A percentile compares a stretch with the other conserved stretches of the same genome.
Evolutionary conservation across 768 basidiomycete species (phyloP).

Genomic region (Hygrophorus pudorinus): DNA sequence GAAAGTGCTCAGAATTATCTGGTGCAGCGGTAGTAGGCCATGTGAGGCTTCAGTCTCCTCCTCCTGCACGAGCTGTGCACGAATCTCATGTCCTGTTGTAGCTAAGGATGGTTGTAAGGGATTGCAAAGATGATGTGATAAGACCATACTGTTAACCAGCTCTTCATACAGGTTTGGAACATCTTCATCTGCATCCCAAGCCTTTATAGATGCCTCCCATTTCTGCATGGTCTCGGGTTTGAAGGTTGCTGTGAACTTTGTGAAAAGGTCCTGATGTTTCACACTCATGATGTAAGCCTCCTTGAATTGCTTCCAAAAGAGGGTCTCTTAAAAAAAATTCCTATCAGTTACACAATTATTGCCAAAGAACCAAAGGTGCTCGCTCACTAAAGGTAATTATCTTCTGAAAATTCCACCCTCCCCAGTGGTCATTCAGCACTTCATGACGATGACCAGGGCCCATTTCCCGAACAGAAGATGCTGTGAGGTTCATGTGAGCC

Average conservation of each 20-base stretch:
- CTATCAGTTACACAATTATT: background rate
- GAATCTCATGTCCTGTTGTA: slow-evolving; percentile 2
- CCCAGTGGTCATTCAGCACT: slow-evolving; percentile 27
- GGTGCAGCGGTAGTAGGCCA: background rate
- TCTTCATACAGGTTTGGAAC: slow-evolving; percentile 1
- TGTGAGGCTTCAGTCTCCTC: background rate
- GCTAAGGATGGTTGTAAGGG: background rate
- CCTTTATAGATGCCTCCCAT: background rate
- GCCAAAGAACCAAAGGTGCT: background rate
- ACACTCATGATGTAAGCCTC: background rate
- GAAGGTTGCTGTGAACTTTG: background rate
- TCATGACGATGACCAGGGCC: slow-evolving; percentile 21
- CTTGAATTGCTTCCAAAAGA: background rate
- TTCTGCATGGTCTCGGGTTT: background rate
- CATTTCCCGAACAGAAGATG: slow-evolving; percentile 26
- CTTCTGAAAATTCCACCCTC: slow-evolving; percentile 26
- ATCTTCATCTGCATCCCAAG: background rate
- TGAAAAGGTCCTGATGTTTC: background rate
- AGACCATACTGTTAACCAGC: background rate
- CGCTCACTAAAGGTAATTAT: slow-evolving; percentile 15
- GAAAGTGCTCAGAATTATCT: background rate
- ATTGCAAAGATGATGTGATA: background rate
- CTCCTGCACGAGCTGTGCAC: slow-evolving; percentile 1
- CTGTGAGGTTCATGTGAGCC: slow-evolving; percentile 22
- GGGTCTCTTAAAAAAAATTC: background rate